Evolutionary conservation across 1,284 basidiomycete genomes (phyloP).

Genomic region (Moesziomyces globuligerus): DNA sequence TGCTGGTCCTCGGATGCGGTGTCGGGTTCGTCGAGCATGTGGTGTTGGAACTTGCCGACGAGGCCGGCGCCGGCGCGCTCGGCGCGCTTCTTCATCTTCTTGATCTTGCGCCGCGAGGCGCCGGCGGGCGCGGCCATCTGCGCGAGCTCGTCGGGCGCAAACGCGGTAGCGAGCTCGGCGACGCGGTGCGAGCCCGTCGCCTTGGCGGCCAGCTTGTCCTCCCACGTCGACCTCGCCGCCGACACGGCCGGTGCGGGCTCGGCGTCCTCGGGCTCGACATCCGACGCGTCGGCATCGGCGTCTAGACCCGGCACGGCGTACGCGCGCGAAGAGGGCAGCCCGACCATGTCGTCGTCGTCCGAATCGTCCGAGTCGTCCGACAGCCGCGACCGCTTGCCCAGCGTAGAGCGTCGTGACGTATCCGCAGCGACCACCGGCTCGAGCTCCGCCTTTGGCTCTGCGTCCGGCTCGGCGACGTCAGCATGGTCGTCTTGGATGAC

Average conservation of each 20-base stretch:
- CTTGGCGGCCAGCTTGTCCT: conserved; percentile 29
- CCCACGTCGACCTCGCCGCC: conserved; percentile 6
- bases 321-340: not conserved
- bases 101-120: conserved; percentile 24
- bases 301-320: conserved; percentile 21
- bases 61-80: conserved; percentile 43
- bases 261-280: not conserved
- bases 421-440: conserved; percentile 4
- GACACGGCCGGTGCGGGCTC: not conserved
- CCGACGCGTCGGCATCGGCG: conserved; percentile 4
- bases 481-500: conserved; percentile 27
- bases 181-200: conserved; percentile 14
- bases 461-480: not conserved
- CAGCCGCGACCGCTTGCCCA: conserved; percentile 36
- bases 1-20: not conserved
- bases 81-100: conserved; percentile 47
- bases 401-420: conserved; percentile 23
- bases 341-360: conserved; percentile 6
- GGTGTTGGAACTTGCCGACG: conserved; percentile 22
- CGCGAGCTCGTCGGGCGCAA: conserved; percentile 31
- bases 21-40: conserved; percentile 15
- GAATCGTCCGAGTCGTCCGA: conserved; percentile 12
- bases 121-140: conserved; percentile 27
- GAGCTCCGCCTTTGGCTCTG: not conserved
- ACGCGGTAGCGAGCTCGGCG: conserved; percentile 33